A percentile compares a stretch with the other conserved stretches of the same genome.
Conservation (phyloP, 257 asterid genomes). For the Leptodermis oblonga region DNA sequence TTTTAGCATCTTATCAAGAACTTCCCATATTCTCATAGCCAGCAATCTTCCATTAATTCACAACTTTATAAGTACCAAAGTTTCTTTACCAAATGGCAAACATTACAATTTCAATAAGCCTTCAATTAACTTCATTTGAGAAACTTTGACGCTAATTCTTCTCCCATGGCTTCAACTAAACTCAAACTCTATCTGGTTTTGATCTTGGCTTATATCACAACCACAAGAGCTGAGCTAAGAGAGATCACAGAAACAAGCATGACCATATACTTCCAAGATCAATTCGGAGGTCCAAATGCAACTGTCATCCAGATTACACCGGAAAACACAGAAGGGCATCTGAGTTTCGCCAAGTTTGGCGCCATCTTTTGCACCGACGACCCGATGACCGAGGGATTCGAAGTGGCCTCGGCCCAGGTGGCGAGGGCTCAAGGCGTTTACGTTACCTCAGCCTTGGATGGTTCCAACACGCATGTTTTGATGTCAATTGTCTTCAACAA, state of each 20-base stretch:
- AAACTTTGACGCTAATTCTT: background rate
- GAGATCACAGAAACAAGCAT: constrained; percentile 19
- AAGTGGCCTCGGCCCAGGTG: background rate
- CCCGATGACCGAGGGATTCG: constrained; percentile 3
- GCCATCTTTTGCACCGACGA: constrained; percentile 14
- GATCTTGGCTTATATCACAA: constrained; percentile 5
- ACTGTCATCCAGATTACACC: constrained; percentile 8
- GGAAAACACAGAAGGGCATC: background rate
- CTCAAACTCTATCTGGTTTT: background rate
- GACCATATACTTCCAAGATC: constrained; percentile 14
- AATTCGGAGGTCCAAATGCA: constrained; percentile 3
- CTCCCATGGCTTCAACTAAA: constrained; percentile 1
- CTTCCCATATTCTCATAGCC: background rate
- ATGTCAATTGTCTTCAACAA: constrained; percentile 43
- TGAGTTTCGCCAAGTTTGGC: constrained; percentile 10
- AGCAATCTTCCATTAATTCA: background rate
- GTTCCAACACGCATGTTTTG: constrained; percentile 38
- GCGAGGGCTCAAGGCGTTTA: constrained; percentile 41
- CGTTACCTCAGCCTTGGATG: constrained; percentile 54
- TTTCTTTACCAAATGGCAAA: background rate
- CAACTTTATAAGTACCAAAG: background rate
- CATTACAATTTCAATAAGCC: background rate
- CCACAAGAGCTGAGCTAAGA: background rate
- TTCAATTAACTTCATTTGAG: background rate
- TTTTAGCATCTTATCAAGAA: background rate